A percentile compares a stretch with the other conserved stretches of the same genome.
Evolutionary conservation across 352 stramenopile genomes (phyloP).

Genomic region (Phytophthora rubi): DNA sequence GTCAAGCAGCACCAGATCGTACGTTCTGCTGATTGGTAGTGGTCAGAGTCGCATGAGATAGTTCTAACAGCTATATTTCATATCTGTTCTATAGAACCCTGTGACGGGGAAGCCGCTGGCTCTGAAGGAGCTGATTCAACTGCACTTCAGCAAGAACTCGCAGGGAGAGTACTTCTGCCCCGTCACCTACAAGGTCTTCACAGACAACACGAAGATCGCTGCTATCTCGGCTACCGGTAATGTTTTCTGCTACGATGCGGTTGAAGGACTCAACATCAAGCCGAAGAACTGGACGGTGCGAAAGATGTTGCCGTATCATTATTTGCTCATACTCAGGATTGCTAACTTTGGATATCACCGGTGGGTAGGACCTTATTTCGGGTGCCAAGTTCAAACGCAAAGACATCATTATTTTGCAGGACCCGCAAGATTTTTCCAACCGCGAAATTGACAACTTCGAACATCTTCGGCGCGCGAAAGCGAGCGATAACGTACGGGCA

Average conservation of each 20-base stretch:
- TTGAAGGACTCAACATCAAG: conserved; percentile 99
- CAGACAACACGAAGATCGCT: conserved; percentile 88
- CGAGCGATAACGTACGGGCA: conserved; percentile 42
- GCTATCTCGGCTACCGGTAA: conserved; percentile 90
- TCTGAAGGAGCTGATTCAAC: conserved; percentile 94
- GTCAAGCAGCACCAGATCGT: conserved; percentile 95
- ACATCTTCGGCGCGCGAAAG: conserved; percentile 88
- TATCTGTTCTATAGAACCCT: conserved; percentile 78
- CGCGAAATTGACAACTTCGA: conserved; percentile 98
- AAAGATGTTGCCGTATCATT: background rate
- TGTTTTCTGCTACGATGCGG: conserved; percentile 97
- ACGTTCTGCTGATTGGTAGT: conserved; percentile 22
- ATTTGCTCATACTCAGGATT: background rate
- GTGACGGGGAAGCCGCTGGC: conserved; percentile 92
- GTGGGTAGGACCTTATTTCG: conserved; percentile 91
- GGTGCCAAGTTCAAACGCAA: conserved; percentile 92
- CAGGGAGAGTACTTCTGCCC: conserved; percentile 88
- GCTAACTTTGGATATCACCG: conserved; percentile 23
- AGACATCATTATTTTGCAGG: conserved; percentile 96
- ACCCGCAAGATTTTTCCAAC: conserved; percentile 90
- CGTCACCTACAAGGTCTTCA: conserved; percentile 97
- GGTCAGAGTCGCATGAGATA: background rate
- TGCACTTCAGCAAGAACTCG: conserved; percentile 86
- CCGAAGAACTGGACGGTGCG: conserved; percentile 94
- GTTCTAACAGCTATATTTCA: background rate